Evolutionary conservation across 495 filamentous ascomycete species (phyloP), one percentile per base, ranked within the genome.

Genomic region (Hyaloscypha hepaticicola): DNA sequence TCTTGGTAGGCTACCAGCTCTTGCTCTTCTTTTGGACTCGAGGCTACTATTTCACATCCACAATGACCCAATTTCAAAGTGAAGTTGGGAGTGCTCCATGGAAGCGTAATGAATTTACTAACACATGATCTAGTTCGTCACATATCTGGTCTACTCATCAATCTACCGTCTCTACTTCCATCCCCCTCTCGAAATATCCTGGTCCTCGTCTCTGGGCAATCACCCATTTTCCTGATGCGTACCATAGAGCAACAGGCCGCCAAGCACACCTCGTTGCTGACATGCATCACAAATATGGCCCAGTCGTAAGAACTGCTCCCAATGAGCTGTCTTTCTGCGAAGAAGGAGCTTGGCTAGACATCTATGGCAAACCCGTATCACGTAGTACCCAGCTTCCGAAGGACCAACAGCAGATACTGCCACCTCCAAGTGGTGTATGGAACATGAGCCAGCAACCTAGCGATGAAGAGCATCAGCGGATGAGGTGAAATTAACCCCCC

Each of bases 291-390:
- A 77, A 72, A 56, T 77, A 82, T 38, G 84, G 85, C 6, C 78
- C 80, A 22, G 75, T 87, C 29, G 77, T 88, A 19, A 77, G 85
- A 62, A 75, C 86, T 5, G 80, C 77, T 0, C 85, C 84, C 0
- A 79, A 82, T 27, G 84, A 86, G 68, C 73, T 87, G 57, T 81
- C 82, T 0, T 71, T 73, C 55, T 61, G 64, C 8, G 38, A 52
- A 16, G 25, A 21, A 16, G 41, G 53, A 1, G 65, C 65, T 19
- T 67, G 65, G 65, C 41, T 53, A 7, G 60, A 63, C 22, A 67
- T 67, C 33, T 64, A 67, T 55, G 65, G 65, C 5, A 66, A 45
- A 45, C 38, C 38, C 38, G 4, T 16, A 16, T 0, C 38, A 11
- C 38, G 38, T 19, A 45, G 19, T 16, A 11, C 38, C 12, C 38